Evolutionary conservation across 495 filamentous ascomycete genomes (phyloP).

Genomic region (Apodospora peruviana): DNA sequence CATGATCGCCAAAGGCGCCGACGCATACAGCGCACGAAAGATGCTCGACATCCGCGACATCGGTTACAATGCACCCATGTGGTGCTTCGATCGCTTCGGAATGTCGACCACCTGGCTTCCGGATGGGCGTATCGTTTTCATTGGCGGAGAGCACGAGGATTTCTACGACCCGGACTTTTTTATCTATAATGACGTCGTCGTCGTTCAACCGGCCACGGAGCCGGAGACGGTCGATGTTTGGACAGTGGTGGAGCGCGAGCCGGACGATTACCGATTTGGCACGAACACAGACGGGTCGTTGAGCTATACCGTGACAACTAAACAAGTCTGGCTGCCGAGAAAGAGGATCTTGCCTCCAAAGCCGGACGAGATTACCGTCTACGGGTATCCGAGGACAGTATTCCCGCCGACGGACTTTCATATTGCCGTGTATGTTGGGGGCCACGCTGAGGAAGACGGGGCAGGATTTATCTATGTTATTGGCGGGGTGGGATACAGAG

Average conservation of each 20-base stretch:
- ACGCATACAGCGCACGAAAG: not conserved
- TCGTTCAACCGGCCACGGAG: not conserved
- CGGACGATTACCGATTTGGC: too few relatives aligned
- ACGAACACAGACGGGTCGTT: too few relatives aligned
- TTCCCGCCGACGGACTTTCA: not conserved
- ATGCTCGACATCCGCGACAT: not conserved
- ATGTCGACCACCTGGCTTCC: not conserved
- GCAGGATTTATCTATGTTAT: not conserved
- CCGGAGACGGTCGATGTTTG: too few relatives aligned
- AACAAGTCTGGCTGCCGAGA: too few relatives aligned
- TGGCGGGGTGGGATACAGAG: not conserved
- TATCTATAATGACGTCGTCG: slow-evolving; percentile 7
- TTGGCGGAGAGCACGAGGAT: slow-evolving; percentile 8
- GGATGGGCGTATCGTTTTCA: not conserved
- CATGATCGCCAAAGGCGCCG: slow-evolving; percentile 1
- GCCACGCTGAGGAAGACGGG: not conserved
- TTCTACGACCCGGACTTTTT: slow-evolving; percentile 6
- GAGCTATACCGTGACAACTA: too few relatives aligned
- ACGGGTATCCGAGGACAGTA: not conserved
- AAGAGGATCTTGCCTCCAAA: not conserved
- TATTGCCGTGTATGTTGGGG: not conserved
- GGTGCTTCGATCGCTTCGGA: slow-evolving; percentile 7
- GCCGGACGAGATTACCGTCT: not conserved
- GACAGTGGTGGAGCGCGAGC: too few relatives aligned
- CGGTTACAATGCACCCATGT: not conserved